Percentiles rank a stretch among this genome's conserved stretches.
Conservation (phyloP, 2,329 filamentous ascomycete species). For the Hypoxylon sp. region DNA sequence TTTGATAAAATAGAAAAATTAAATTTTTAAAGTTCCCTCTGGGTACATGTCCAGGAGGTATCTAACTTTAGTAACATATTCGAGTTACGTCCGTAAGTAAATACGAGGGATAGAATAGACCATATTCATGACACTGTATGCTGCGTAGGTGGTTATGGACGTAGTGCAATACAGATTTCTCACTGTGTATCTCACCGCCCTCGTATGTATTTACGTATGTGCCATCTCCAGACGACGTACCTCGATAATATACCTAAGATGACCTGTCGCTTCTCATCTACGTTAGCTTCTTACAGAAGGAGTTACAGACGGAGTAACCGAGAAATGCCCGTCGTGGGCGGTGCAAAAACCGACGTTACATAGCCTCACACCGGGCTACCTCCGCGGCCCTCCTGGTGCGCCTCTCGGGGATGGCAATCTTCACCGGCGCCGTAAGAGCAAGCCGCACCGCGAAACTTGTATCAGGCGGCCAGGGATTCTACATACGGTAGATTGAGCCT, state of each 20-base stretch:
- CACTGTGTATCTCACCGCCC: neutral
- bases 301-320: conserved; percentile 7
- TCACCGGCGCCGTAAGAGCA: conserved; percentile 37
- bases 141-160: conserved; percentile 1
- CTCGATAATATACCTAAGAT: conserved; percentile 13
- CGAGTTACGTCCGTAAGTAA: conserved; percentile 14
- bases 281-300: too few species aligned
- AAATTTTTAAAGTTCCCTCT: conserved; percentile 21
- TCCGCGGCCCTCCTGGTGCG: conserved; percentile 25
- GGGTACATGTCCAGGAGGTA: conserved; percentile 15
- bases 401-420: conserved; percentile 16
- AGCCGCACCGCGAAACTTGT: conserved; percentile 23
- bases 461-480: conserved; percentile 26
- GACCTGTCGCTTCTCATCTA: conserved; percentile 17
- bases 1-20: conserved; percentile 5
- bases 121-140: neutral
- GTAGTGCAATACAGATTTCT: conserved; percentile 10
- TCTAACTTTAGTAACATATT: conserved; percentile 9
- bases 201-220: conserved; percentile 13
- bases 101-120: conserved; percentile 12
- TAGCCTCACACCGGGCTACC: conserved; percentile 31
- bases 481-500: conserved; percentile 28
- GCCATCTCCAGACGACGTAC: conserved; percentile 6
- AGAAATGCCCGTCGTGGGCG: conserved; percentile 4
- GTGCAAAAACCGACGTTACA: conserved; percentile 39